Base-by-base conservation (phyloP, 2,329 filamentous ascomycete species). In the Fusarium poae region DNA sequence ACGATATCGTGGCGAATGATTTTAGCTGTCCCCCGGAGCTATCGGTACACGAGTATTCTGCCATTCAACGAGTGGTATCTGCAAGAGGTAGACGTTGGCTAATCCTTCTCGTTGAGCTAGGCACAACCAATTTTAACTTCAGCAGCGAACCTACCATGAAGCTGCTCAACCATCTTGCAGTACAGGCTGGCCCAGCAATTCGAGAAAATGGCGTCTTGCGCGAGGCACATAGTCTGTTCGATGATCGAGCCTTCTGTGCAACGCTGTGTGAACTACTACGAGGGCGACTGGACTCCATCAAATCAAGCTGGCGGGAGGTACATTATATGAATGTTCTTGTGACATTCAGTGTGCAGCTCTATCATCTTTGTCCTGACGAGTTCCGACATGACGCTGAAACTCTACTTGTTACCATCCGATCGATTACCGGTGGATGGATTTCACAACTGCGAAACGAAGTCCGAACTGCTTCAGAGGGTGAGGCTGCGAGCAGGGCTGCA, bases 301-400 rank as follows among this genome's bases (percentile, higher is more conserved):
- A 75, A 0, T 75, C 78, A 0, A 91, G 88, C 44, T 90, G 88
- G 85, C 81, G 88, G 0, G 89, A 92, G 63, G 79, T 77, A 0
- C 76, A 86, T 52, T 81, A 82, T 16, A 90, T 92, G 87, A 83
- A 87, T 6, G 80, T 84, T 0, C 55, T 91, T 3, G 80, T 90
- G 7, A 85, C 81, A 0, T 68, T 91, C 0, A 70, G 79, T 0
- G 72, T 88, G 1, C 82, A 85, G 3, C 69, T 75, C 1, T 81
- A 71, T 52, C 32, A 70, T 59, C 16, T 63, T 6, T 34, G 46
- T 5, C 39, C 37, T 3, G 35, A 8, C 1, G 44, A 57, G 1
- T 69, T 71, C 9, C 57, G 70, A 11, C 18, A 37, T 12, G 62
- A 44, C 1, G 77, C 79, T 2, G 21, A 72, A 1, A 20, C 50